Base-by-base conservation (phyloP, 495 filamentous ascomycete species). In the Xylaria telfairii region DNA sequence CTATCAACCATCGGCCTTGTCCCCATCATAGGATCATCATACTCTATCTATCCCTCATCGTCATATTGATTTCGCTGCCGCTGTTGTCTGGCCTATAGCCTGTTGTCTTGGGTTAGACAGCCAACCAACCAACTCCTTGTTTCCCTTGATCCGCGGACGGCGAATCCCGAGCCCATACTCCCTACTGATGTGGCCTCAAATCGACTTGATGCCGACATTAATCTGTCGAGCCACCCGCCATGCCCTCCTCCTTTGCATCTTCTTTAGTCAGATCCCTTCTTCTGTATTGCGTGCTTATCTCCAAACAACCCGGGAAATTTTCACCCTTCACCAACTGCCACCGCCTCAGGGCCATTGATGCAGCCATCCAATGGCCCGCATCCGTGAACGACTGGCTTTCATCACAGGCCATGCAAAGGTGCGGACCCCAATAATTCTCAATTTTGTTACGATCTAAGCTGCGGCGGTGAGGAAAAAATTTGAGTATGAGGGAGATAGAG, bases 261-360 rank as follows among this genome's bases (percentile, higher is more conserved):
- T 49, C 46, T 49, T 49, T 49, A 49, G 46, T 24, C n/a, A 49
- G 46, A 49, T 49, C 46, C 21, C 46, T 49, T 49, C 46, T 49
- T 49, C 46, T 1, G 2, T 49, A 49, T 9, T 21, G 21, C 46
- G 7, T 49, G 21, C 9, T 49, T 49, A 10, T 49, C 0, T 49
- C 46, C n/a, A 49, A 49, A 49, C 21, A n/a, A 49, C n/a, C 9
- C 46, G 46, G 19, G 46, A 9, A 49, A 2, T 8, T 49, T 21
- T 49, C n/a, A 49, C n/a, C n/a, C 46, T 49, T 49, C 46, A 24
- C 46, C n/a, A n/a, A 49, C 46, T 49, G 46, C 46, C 46, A 49
- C 46, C n/a, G 46, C n/a, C 46, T 49, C 46, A 49, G 46, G 21
- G 46, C 46, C 19, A 49, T 49, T 49, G 7, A 10, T 49, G 46